These are phyloP conservation scores for Linnemannia schmuckeri DNA, from an alignment of 192 early-diverging fungal species.

Conservation along the genomic window DNA sequence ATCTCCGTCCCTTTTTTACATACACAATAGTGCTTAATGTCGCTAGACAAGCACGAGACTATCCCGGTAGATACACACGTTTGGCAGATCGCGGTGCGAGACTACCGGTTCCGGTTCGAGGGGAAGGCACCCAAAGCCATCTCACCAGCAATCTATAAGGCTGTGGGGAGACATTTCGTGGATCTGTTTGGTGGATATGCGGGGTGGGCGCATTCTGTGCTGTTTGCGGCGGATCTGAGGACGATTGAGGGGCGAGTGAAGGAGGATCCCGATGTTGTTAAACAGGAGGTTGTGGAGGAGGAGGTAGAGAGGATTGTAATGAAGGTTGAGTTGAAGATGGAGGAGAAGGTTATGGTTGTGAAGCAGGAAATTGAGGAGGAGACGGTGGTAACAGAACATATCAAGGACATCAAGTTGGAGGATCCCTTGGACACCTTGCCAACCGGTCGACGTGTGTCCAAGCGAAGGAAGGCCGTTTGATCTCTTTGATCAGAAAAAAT, in stretches of 20 bases:
- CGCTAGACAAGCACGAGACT: slow-evolving; percentile 83
- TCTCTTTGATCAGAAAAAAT: not conserved
- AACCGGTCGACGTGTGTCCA: slow-evolving; percentile 13
- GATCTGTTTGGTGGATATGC: slow-evolving; percentile 83
- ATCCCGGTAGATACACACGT: slow-evolving; percentile 97
- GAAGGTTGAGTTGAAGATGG: slow-evolving; percentile 9
- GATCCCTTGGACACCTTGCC: not conserved
- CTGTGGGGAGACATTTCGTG: slow-evolving; percentile 78
- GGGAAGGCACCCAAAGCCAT: slow-evolving; percentile 71
- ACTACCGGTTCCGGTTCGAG: slow-evolving; percentile 74
- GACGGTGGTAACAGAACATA: not conserved
- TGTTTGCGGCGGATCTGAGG: slow-evolving; percentile 62
- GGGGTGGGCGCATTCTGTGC: slow-evolving; percentile 85
- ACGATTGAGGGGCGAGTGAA: slow-evolving; percentile 57
- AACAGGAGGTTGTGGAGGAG: not conserved
- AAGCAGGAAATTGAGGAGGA: not conserved
- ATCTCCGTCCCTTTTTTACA: not conserved
- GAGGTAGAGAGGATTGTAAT: not conserved
- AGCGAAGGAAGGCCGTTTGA: slow-evolving; percentile 17
- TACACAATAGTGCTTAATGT: slow-evolving; percentile 78
- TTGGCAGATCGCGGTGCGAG: slow-evolving; percentile 90
- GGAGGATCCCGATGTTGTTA: slow-evolving; percentile 1
- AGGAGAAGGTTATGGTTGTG: not conserved
- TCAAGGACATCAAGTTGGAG: slow-evolving; percentile 22
- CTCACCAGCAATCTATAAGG: slow-evolving; percentile 74